A percentile compares a stretch with the other conserved stretches of the same genome.
phyloP scores from a whole-genome alignment of 164 flowering plant species.

The Stephania yunnanensis region DNA sequence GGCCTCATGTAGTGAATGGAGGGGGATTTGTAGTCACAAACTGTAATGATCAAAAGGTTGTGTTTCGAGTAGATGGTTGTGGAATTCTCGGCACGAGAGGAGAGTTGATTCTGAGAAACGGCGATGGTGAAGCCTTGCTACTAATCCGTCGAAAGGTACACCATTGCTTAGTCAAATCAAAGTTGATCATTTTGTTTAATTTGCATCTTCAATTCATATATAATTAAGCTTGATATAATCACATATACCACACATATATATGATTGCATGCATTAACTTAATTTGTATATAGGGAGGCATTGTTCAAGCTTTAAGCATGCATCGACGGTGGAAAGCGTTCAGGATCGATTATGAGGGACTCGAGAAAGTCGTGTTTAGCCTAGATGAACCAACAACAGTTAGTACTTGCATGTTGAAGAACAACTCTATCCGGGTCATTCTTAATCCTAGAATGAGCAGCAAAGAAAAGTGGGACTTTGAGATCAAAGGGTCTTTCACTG shows the following conservation, averaged over 20 bases:
- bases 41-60: conserved; percentile 38
- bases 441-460: conserved; percentile 27
- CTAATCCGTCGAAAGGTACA: conserved; percentile 64
- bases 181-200: not conserved
- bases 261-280: not conserved
- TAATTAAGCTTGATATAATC: not conserved
- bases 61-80: conserved; percentile 80
- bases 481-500: conserved; percentile 58
- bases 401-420: conserved; percentile 29
- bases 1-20: conserved; percentile 73
- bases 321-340: conserved; percentile 69
- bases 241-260: too few species aligned
- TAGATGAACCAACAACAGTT: conserved; percentile 55
- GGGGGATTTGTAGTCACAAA: conserved; percentile 87
- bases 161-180: not conserved
- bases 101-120: conserved; percentile 50
- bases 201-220: not conserved
- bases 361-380: conserved; percentile 47
- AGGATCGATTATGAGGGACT: conserved; percentile 42
- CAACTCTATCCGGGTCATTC: conserved; percentile 31
- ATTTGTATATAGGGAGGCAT: conserved; percentile 41
- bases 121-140: conserved; percentile 46
- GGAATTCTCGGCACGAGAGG: conserved; percentile 60
- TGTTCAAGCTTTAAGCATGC: conserved; percentile 53
- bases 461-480: conserved; percentile 48